phyloP scores from a whole-genome alignment of 2,329 filamentous ascomycete species.

The Sporothrix sp. region DNA sequence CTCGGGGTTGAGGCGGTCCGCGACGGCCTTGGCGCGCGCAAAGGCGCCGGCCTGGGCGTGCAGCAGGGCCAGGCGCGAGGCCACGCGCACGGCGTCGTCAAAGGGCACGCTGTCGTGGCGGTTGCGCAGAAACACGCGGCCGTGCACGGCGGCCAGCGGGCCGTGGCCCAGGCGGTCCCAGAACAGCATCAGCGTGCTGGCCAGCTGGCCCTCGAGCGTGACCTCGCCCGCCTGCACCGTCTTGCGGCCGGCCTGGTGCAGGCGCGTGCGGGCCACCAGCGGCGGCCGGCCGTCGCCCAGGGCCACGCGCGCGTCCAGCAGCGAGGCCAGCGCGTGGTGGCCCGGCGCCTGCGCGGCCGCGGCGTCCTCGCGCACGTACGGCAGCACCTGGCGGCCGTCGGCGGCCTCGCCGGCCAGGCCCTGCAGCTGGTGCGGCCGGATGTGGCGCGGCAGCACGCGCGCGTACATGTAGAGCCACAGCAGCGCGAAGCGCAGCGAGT shows the following conservation, averaged over 20 bases:
- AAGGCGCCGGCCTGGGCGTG: conserved; percentile 60
- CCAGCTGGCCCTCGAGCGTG: conserved; percentile 15
- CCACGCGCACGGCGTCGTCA: conserved; percentile 70
- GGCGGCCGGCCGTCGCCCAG: conserved; percentile 14
- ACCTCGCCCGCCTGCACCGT: conserved; percentile 9
- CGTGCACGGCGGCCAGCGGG: conserved; percentile 47
- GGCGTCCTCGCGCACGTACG: conserved; percentile 17
- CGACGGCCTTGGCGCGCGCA: conserved; percentile 51
- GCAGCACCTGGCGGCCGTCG: conserved; percentile 17
- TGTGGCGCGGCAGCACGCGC: conserved; percentile 46
- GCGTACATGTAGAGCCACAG: conserved; percentile 95
- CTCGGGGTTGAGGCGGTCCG: conserved; percentile 25
- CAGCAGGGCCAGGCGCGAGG: conserved; percentile 59
- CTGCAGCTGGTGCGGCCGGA: conserved; percentile 18
- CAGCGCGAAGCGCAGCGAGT: conserved; percentile 86
- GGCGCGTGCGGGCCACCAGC: conserved; percentile 9
- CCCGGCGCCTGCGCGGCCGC: not conserved
- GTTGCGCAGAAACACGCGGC: conserved; percentile 66
- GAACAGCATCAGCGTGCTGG: conserved; percentile 44
- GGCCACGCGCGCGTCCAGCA: conserved; percentile 16
- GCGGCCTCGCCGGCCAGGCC: conserved; percentile 16
- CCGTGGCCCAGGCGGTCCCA: conserved; percentile 65
- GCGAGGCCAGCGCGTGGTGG: conserved; percentile 12
- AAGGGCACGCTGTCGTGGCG: conserved; percentile 50
- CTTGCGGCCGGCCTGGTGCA: conserved; percentile 11